Conservation (phyloP, 2,329 filamentous ascomycete species). For the Cordyceps cicadae region DNA sequence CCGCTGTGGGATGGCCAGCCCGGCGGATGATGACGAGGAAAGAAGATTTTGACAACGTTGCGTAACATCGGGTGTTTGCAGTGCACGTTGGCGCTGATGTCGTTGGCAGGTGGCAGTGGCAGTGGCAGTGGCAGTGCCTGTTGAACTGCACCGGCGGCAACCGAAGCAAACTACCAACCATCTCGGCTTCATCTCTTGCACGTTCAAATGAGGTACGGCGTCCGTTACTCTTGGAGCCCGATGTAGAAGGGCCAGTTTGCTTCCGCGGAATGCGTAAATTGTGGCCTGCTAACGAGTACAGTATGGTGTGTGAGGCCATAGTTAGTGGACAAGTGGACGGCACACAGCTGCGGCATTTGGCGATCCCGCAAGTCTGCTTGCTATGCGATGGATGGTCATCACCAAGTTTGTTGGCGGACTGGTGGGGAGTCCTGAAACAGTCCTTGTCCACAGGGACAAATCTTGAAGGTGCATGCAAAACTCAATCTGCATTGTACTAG, state of each 20-base stretch:
- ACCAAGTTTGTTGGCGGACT: not conserved
- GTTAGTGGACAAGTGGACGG: not conserved
- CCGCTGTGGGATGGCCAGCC: not conserved
- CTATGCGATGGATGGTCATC: not conserved
- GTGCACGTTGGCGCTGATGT: not conserved
- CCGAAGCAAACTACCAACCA: slow-evolving; percentile 4
- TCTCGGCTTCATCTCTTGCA: not conserved
- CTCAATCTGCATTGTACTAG: not conserved
- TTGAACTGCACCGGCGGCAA: not conserved
- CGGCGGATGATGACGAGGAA: not conserved
- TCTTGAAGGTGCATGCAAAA: not conserved
- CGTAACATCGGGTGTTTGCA: slow-evolving; percentile 1
- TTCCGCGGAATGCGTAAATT: not conserved
- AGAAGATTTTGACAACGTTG: not conserved
- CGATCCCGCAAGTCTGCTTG: not conserved
- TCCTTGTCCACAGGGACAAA: not conserved
- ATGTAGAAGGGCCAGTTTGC: not conserved
- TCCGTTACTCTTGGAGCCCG: not conserved
- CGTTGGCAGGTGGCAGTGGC: slow-evolving; percentile 1
- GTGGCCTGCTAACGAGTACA: not conserved
- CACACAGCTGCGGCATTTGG: not conserved
- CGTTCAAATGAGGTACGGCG: not conserved
- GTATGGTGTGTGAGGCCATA: not conserved
- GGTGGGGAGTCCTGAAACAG: slow-evolving; percentile 8
- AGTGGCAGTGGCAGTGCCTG: not conserved